A percentile compares a stretch with the other conserved stretches of the same genome.
phyloP scores from a whole-genome alignment of 495 filamentous ascomycete genomes.

The Ramalina intermedia region DNA sequence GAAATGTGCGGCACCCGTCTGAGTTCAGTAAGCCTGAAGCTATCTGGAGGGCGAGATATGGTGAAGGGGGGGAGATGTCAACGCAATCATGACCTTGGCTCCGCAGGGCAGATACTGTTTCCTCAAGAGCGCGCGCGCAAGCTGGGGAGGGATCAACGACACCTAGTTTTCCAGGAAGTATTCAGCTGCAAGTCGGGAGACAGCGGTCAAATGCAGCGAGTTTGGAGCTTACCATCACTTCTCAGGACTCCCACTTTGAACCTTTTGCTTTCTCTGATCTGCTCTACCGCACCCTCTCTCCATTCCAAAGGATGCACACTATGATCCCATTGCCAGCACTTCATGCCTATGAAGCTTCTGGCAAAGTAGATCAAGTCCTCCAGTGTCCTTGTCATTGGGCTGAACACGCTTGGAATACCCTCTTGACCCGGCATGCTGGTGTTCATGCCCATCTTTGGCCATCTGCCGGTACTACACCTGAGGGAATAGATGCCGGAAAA shows the following conservation, averaged over 20 bases:
- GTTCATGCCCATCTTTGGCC: conserved; percentile 72
- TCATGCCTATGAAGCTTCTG: conserved; percentile 52
- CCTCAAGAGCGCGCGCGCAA: conserved; percentile 61
- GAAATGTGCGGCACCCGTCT: conserved; percentile 75
- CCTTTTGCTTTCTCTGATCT: conserved; percentile 42
- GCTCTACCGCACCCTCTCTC: conserved; percentile 44
- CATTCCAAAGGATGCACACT: conserved; percentile 75
- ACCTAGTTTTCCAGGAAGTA: conserved; percentile 16
- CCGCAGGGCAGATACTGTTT: conserved; percentile 50
- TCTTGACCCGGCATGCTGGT: conserved; percentile 95
- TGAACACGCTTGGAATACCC: conserved; percentile 78
- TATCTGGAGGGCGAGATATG: conserved; percentile 63
- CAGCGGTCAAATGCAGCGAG: background rate
- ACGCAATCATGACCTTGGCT: conserved; percentile 62
- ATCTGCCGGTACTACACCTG: conserved; percentile 85
- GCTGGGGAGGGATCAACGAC: conserved; percentile 83
- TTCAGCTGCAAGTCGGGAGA: background rate
- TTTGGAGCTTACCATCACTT: conserved; percentile 45
- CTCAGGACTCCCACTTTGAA: conserved; percentile 65
- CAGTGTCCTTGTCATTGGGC: conserved; percentile 83
- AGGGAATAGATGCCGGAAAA: conserved; percentile 84
- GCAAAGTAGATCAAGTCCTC: conserved; percentile 78
- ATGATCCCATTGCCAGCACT: conserved; percentile 86
- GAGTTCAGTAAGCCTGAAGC: conserved; percentile 75
- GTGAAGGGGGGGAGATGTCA: conserved; percentile 51